Evolutionary conservation across 805 yeast species (phyloP).

Genomic region (Metschnikowia aberdeeniae): DNA sequence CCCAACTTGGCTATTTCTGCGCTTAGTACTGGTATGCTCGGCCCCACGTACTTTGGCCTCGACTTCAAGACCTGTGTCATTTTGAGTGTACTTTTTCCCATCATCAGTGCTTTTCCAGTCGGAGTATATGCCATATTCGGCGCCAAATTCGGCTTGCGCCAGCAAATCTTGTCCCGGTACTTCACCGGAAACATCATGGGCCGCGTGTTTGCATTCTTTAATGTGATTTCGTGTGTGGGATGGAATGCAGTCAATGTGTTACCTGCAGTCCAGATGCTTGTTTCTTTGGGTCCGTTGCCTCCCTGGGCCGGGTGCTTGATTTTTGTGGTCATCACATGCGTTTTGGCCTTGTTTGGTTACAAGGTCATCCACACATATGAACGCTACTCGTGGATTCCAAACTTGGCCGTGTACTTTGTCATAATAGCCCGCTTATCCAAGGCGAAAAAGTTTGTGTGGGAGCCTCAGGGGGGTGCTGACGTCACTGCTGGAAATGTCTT

Average conservation of each 20-base stretch:
- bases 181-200: conserved; percentile 32
- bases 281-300: conserved; percentile 27
- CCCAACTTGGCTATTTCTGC: conserved; percentile 24
- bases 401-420: conserved; percentile 24
- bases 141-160: conserved; percentile 19
- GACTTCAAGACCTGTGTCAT: conserved; percentile 16
- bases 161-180: conserved; percentile 28
- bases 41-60: conserved; percentile 14
- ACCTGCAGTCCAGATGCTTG: conserved; percentile 28
- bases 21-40: conserved; percentile 16
- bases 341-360: conserved; percentile 30
- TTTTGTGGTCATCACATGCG: conserved; percentile 27
- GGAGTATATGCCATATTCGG: conserved; percentile 16
- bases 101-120: conserved; percentile 16
- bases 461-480: conserved; percentile 8
- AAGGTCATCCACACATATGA: conserved; percentile 29
- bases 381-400: conserved; percentile 33
- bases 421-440: conserved; percentile 27
- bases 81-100: conserved; percentile 10
- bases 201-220: conserved; percentile 25
- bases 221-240: conserved; percentile 29
- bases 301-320: conserved; percentile 35
- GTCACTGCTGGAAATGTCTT: conserved; percentile 26
- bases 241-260: conserved; percentile 33
- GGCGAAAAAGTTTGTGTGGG: conserved; percentile 22